Evolutionary conservation across 2,329 filamentous ascomycete genomes (phyloP), one percentile per base, ranked within the genome.

Genomic region (Cytospora schulzeri): DNA sequence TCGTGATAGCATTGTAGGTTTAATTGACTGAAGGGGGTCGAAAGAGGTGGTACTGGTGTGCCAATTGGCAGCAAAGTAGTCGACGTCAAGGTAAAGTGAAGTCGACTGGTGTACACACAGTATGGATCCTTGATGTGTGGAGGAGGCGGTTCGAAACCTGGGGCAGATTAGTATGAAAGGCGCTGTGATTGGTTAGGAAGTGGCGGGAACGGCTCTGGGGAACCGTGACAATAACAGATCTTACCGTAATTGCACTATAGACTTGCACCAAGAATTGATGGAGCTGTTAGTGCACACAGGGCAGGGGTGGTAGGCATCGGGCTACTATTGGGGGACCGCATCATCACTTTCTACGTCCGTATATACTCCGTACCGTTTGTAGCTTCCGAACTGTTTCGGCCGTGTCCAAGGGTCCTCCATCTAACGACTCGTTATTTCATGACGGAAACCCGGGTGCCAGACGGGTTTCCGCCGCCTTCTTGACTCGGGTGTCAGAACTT

Each of bases 1-100:
- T 74, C 78, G 76, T 58, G 78, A 80, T 73, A 80, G 73, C 78
- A 80, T 80, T 61, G 69, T 74, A 71, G 61, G 63, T 65, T 15
- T 24, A 29, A 24, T 9, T 11, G 50, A 66, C 60, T 64, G 62
- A 71, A 68, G 74, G 68, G 71, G 76, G 76, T 31, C 74, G 77
- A 72, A 74, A 75, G 73, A 77, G 72, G 73, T 70, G 71, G 71
- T 68, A 63, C 67, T 62, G 66, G 64, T 68, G 69, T 71, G 72
- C 72, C 72, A 73, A 73, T 74, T 70, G 73, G 70, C 71, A 62
- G 67, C 64, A 64, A 63, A 31, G 29, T 31, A 4, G 62, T 51
- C 26, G 55, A 56, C 50, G 38, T 31, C 29, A 35, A 51, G 7
- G 38, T 55, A 19, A 54, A 62, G 22, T 57, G 66, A 52, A n/a